Evolutionary conservation across 2,329 filamentous ascomycete genomes (phyloP).

Genomic region (Chrysoporthe austroafricana): DNA sequence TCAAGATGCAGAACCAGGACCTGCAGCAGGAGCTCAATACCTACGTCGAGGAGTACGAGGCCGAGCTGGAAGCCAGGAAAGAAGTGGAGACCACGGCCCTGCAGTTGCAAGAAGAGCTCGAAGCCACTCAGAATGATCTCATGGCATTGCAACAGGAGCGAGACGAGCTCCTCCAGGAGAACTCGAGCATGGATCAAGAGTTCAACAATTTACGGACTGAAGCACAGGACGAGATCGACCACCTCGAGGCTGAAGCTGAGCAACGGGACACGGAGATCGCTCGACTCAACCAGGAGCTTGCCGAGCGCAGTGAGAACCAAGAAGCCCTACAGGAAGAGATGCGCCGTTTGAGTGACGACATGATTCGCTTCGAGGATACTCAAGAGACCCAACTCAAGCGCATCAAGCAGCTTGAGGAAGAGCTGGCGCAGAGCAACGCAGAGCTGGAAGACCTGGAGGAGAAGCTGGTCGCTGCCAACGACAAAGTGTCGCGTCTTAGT

Average conservation of each 20-base stretch:
- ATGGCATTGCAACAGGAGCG: conserved; percentile 80
- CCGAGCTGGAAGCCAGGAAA: conserved; percentile 65
- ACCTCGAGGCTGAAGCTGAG: conserved; percentile 72
- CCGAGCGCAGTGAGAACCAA: conserved; percentile 83
- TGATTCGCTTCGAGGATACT: conserved; percentile 88
- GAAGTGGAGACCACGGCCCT: conserved; percentile 61
- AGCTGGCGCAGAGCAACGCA: conserved; percentile 80
- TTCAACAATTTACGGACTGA: conserved; percentile 65
- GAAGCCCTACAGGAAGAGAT: conserved; percentile 92
- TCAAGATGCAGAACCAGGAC: conserved; percentile 89
- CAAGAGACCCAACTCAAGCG: conserved; percentile 76
- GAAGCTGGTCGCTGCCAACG: conserved; percentile 80
- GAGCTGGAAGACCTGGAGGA: conserved; percentile 87
- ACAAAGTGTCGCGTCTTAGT: conserved; percentile 83
- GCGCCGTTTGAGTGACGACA: conserved; percentile 84
- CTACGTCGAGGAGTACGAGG: conserved; percentile 79
- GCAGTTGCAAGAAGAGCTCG: conserved; percentile 78
- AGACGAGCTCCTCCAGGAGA: conserved; percentile 77
- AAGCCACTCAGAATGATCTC: conserved; percentile 78
- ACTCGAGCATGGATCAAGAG: conserved; percentile 58
- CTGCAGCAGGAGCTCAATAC: conserved; percentile 81
- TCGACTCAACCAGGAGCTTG: conserved; percentile 71
- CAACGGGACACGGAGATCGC: conserved; percentile 73
- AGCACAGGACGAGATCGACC: conserved; percentile 68
- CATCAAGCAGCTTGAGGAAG: conserved; percentile 81